A percentile compares a stretch with the other conserved stretches of the same genome.
Evolutionary conservation across 441 rosid species (phyloP).

Genomic region (Mallotus repandus): DNA sequence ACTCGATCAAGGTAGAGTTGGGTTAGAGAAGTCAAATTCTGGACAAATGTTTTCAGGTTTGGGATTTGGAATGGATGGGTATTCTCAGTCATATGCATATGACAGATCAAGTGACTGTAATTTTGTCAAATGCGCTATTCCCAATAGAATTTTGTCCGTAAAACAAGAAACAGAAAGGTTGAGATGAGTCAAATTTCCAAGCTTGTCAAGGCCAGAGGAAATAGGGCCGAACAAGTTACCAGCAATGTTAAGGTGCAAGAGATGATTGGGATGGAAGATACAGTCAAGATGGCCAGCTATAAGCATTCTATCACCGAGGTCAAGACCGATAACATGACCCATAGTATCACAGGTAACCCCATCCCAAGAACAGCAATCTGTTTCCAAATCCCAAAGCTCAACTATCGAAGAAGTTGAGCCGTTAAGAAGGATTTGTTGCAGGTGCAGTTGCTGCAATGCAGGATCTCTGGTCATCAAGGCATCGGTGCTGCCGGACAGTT

Average conservation of each 20-base stretch:
- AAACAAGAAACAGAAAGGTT: conserved; percentile 5
- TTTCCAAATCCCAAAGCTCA: neutral
- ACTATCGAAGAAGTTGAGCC: too few species aligned
- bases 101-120: conserved; percentile 14
- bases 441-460: too few species aligned
- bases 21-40: conserved; percentile 2
- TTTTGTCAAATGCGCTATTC: too few species aligned
- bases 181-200: conserved; percentile 14
- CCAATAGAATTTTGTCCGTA: neutral
- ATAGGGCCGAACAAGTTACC: neutral
- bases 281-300: neutral
- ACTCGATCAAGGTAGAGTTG: too few species aligned
- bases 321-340: neutral
- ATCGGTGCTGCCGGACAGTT: too few species aligned
- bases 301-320: neutral
- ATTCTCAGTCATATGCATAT: too few species aligned
- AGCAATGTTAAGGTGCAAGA: neutral
- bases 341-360: too few species aligned
- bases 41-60: conserved; percentile 3
- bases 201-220: neutral
- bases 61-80: neutral
- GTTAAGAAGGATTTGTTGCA: too few species aligned
- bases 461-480: too few species aligned
- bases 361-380: too few species aligned
- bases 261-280: conserved; percentile 6